phyloP scores from a whole-genome alignment of 2,329 filamentous ascomycete species.

The Lasiodiplodia hormozganensis region DNA sequence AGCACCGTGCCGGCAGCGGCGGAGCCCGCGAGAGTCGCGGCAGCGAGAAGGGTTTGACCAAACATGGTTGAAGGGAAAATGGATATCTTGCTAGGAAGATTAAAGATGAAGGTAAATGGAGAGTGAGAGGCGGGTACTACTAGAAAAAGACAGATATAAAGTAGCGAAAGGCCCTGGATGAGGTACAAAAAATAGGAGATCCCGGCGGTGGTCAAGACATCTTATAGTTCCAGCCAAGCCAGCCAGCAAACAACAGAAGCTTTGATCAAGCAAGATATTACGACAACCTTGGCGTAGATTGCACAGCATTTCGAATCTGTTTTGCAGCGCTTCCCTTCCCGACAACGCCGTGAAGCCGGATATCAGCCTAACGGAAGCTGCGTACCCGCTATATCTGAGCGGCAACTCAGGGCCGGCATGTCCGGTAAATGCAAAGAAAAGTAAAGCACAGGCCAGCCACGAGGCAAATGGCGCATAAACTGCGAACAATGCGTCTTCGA shows the following conservation, averaged over 20 bases:
- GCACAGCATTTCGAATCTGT: not conserved
- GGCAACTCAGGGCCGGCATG: not conserved
- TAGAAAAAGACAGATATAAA: not conserved
- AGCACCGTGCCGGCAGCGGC: slow-evolving; percentile 54
- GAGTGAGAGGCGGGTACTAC: not conserved
- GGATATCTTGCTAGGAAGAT: not conserved
- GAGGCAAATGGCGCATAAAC: not conserved
- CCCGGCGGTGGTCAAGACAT: slow-evolving; percentile 8
- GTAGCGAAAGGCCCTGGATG: not conserved
- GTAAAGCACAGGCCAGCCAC: not conserved
- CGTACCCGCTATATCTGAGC: not conserved
- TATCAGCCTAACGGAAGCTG: slow-evolving; percentile 14
- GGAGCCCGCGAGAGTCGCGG: slow-evolving; percentile 11
- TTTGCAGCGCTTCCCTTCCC: not conserved
- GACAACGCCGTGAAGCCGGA: not conserved
- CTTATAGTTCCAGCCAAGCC: not conserved
- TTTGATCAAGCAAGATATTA: not conserved
- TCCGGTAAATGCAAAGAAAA: not conserved
- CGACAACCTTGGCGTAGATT: not conserved
- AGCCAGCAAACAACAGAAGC: not conserved
- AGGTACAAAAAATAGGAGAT: not conserved
- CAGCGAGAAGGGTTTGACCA: slow-evolving; percentile 10
- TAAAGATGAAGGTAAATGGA: not conserved
- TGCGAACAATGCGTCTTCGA: not conserved
- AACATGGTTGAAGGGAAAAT: slow-evolving; percentile 7